Percentiles rank a stretch among this genome's conserved stretches.
Evolutionary conservation across 2,329 filamentous ascomycete genomes (phyloP).

Genomic region (Venturia effusa): DNA sequence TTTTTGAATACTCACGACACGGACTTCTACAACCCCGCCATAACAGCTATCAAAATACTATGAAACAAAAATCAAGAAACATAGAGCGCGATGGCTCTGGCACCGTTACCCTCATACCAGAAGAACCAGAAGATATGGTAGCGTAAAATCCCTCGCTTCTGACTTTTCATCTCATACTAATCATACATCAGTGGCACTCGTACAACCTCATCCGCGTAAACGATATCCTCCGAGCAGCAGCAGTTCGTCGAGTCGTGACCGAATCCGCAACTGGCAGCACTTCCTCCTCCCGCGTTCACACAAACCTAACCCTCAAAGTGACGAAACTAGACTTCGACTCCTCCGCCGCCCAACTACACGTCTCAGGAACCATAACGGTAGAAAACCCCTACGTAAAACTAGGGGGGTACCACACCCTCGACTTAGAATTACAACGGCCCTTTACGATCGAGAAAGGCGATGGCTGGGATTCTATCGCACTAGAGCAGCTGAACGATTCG

Average conservation of each 20-base stretch:
- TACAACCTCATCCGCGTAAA: conserved; percentile 60
- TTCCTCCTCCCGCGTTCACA: conserved; percentile 51
- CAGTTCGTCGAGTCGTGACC: conserved; percentile 54
- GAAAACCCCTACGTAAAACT: conserved; percentile 59
- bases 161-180: conserved; percentile 9
- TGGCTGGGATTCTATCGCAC: conserved; percentile 83
- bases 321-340: conserved; percentile 59
- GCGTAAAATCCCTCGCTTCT: conserved; percentile 9
- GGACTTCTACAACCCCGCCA: too few relatives aligned
- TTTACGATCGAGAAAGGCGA: conserved; percentile 79
- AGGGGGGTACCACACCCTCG: conserved; percentile 60
- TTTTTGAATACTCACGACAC: neutral
- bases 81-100: conserved; percentile 56
- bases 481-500: conserved; percentile 67
- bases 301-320: conserved; percentile 54
- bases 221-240: conserved; percentile 55
- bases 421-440: conserved; percentile 76
- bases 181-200: conserved; percentile 52
- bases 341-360: conserved; percentile 56
- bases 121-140: conserved; percentile 69
- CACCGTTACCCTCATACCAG: conserved; percentile 53
- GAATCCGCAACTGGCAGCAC: conserved; percentile 51
- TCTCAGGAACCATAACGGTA: conserved; percentile 52
- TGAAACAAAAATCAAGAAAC: conserved; percentile 57
- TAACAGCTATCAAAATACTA: conserved; percentile 21